Percentiles rank a stretch among this genome's conserved stretches.
phyloP scores from a whole-genome alignment of 495 filamentous ascomycete genomes.

The Xylaria grammica region DNA sequence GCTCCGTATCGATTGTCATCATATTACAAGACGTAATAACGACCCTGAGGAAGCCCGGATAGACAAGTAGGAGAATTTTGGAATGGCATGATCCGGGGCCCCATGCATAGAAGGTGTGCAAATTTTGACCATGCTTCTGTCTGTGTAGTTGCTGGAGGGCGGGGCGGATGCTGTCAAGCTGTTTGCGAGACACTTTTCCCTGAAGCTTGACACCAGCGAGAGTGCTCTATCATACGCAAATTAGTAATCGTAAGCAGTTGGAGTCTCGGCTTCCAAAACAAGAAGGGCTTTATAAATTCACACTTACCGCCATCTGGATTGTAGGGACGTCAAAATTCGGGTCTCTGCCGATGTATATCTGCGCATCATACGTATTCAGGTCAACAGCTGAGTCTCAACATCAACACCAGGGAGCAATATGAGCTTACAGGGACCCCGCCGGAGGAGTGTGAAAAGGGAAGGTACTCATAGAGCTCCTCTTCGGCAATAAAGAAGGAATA shows the following conservation, averaged over 20 bases:
- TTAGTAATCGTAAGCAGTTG: neutral
- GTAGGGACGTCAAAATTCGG: conserved; percentile 20
- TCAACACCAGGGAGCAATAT: neutral
- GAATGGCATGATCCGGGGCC: conserved; percentile 27
- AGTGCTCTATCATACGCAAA: conserved; percentile 10
- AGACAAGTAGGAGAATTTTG: conserved; percentile 29
- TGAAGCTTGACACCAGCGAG: conserved; percentile 18
- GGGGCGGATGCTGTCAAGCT: conserved; percentile 21
- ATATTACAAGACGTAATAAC: conserved; percentile 34
- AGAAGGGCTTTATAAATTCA: neutral
- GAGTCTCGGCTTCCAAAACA: neutral
- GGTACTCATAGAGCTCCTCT: conserved; percentile 23
- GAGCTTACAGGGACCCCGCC: conserved; percentile 24
- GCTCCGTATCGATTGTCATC: conserved; percentile 28
- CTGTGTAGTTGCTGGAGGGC: conserved; percentile 19
- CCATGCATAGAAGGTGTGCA: conserved; percentile 30
- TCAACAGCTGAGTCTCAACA: neutral
- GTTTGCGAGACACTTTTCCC: conserved; percentile 24
- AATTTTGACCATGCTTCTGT: conserved; percentile 25
- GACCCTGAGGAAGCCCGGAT: conserved; percentile 26
- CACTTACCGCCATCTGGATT: neutral
- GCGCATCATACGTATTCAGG: neutral
- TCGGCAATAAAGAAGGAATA: conserved; percentile 31
- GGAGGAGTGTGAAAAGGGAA: conserved; percentile 26
- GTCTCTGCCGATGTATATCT: conserved; percentile 32